A percentile compares a stretch with the other conserved stretches of the same genome.
These are phyloP conservation scores for Rosa chinensis DNA, from an alignment of 306 rosid genomes.

Conservation along the genomic window DNA sequence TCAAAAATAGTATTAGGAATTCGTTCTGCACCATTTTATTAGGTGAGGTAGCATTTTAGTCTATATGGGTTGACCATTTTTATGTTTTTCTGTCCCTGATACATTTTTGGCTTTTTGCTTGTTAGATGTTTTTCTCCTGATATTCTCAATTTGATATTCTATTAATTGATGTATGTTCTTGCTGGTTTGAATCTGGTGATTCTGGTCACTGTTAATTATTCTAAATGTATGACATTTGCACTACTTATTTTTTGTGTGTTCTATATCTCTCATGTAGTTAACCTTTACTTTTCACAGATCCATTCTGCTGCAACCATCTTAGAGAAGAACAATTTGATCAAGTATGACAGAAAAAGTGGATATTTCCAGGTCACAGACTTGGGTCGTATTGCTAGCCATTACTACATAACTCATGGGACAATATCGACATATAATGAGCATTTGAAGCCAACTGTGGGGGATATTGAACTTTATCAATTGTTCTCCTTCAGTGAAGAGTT, in stretches of 20 bases:
- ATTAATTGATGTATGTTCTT: not conserved
- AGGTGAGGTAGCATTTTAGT: conserved; percentile 2
- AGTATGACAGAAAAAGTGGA: conserved; percentile 95
- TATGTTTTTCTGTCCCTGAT: not conserved
- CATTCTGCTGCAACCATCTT: conserved; percentile 86
- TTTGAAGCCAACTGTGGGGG: conserved; percentile 96
- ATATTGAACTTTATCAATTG: conserved; percentile 82
- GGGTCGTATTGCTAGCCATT: conserved; percentile 96
- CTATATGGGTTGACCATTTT: not conserved
- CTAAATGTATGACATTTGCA: not conserved
- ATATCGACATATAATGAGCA: conserved; percentile 92
- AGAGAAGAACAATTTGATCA: conserved; percentile 82
- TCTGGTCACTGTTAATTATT: not conserved
- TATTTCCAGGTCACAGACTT: conserved; percentile 94
- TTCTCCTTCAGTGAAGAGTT: conserved; percentile 97
- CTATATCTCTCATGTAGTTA: conserved; percentile 19
- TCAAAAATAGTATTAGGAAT: not conserved
- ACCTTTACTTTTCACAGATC: conserved; percentile 50
- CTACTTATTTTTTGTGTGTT: not conserved
- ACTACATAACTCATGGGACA: conserved; percentile 91
- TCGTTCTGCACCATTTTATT: not conserved
- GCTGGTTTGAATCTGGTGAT: not conserved
- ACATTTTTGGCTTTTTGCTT: too few species aligned
- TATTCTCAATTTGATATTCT: not conserved
- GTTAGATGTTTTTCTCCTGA: not conserved